Evolutionary conservation across 2,329 filamentous ascomycete genomes (phyloP).

Genomic region (Xylariales sp.): DNA sequence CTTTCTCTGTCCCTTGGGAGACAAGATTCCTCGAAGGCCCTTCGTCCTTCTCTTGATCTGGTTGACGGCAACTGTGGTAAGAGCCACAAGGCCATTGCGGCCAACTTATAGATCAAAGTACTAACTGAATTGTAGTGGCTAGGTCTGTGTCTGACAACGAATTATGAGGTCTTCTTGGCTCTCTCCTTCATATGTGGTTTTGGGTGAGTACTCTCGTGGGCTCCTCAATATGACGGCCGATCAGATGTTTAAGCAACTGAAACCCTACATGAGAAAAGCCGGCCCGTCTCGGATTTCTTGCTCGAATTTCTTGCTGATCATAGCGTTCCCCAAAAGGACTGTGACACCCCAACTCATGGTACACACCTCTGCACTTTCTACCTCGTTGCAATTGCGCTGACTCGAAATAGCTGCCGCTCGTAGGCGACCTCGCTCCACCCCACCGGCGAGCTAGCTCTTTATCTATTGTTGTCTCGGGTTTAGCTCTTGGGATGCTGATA

Average conservation of each 20-base stretch:
- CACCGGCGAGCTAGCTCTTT: slow-evolving; percentile 57
- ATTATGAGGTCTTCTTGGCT: slow-evolving; percentile 53
- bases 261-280: too few relatives aligned
- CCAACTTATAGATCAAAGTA: neutral
- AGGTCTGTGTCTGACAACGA: slow-evolving; percentile 56
- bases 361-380: too few relatives aligned
- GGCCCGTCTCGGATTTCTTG: too few relatives aligned
- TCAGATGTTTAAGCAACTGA: too few relatives aligned
- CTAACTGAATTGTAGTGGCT: slow-evolving; percentile 38
- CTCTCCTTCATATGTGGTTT: slow-evolving; percentile 58
- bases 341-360: slow-evolving; percentile 51
- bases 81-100: slow-evolving; percentile 16
- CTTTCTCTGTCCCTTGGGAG: slow-evolving; percentile 63
- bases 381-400: too few relatives aligned
- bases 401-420: too few relatives aligned
- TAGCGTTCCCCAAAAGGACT: too few relatives aligned
- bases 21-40: slow-evolving; percentile 52
- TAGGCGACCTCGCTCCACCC: slow-evolving; percentile 62
- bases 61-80: slow-evolving; percentile 56
- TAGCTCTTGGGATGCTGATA: slow-evolving; percentile 61
- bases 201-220: slow-evolving; percentile 34
- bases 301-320: too few relatives aligned
- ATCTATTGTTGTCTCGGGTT: slow-evolving; percentile 60
- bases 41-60: slow-evolving; percentile 59
- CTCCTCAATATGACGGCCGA: neutral